These are phyloP conservation scores for Tolypocladium guangdongense DNA, from an alignment of 2,329 filamentous ascomycete genomes.

Conservation along the genomic window DNA sequence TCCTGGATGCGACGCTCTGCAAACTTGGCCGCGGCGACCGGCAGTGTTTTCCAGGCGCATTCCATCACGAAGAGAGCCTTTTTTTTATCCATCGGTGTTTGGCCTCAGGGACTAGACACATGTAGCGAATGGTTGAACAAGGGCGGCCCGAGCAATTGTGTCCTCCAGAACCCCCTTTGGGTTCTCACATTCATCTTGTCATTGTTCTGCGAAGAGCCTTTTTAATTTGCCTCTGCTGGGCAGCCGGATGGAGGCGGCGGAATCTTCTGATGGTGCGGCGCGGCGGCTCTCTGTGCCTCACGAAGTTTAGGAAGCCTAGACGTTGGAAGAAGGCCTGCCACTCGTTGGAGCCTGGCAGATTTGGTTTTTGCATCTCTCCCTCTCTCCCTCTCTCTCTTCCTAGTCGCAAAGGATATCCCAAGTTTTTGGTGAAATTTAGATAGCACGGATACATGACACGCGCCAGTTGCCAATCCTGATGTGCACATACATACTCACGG, in stretches of 20 bases:
- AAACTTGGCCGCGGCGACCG: background rate
- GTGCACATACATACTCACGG: background rate
- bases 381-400: conserved; percentile 11
- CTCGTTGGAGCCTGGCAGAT: conserved; percentile 12
- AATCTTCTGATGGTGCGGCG: background rate
- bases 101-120: conserved; percentile 1
- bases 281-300: background rate
- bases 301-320: background rate
- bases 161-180: background rate
- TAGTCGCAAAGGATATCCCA: conserved; percentile 8
- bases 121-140: conserved; percentile 1
- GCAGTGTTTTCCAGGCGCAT: background rate
- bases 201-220: background rate
- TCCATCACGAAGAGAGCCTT: background rate
- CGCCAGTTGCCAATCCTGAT: background rate
- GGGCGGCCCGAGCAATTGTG: background rate
- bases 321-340: conserved; percentile 1
- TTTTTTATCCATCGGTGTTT: background rate
- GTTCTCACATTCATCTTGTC: background rate
- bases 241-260: background rate
- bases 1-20: background rate
- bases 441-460: conserved; percentile 2
- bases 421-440: conserved; percentile 6
- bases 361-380: conserved; percentile 16
- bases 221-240: conserved; percentile 1